A percentile compares a stretch with the other conserved stretches of the same genome.
These are phyloP conservation scores for Simmondsia chinensis DNA, from an alignment of 148 eudicot genomes.

Conservation along the genomic window DNA sequence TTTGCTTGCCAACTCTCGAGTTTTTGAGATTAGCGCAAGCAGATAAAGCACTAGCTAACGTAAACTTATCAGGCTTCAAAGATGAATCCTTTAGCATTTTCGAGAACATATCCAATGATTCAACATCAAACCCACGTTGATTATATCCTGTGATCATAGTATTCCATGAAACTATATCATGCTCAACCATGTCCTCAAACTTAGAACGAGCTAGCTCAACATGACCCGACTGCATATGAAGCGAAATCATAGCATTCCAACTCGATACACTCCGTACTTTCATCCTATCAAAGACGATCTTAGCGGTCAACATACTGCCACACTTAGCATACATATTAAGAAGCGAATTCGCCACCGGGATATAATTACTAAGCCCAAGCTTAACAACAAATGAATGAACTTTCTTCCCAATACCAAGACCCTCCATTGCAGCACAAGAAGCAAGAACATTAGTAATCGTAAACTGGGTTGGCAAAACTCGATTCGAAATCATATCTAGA, in stretches of 20 bases:
- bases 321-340: constrained; percentile 77
- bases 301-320: constrained; percentile 40
- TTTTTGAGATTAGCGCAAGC: constrained; percentile 23
- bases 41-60: constrained; percentile 31
- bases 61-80: constrained; percentile 23
- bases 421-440: constrained; percentile 38
- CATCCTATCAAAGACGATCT: constrained; percentile 43
- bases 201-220: constrained; percentile 36
- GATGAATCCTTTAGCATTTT: constrained; percentile 20
- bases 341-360: constrained; percentile 61
- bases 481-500: constrained; percentile 33
- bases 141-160: constrained; percentile 27
- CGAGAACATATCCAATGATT: constrained; percentile 23
- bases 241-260: constrained; percentile 48
- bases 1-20: constrained; percentile 25
- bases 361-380: constrained; percentile 37
- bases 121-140: constrained; percentile 21
- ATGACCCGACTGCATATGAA: constrained; percentile 51
- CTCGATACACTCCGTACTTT: constrained; percentile 37
- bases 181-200: constrained; percentile 57
- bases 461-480: constrained; percentile 40
- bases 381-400: constrained; percentile 55
- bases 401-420: constrained; percentile 40
- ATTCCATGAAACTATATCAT: constrained; percentile 40
- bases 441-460: constrained; percentile 59